phyloP scores from a whole-genome alignment of 2,329 filamentous ascomycete species.

The Torrubiellomyces zombiae region DNA sequence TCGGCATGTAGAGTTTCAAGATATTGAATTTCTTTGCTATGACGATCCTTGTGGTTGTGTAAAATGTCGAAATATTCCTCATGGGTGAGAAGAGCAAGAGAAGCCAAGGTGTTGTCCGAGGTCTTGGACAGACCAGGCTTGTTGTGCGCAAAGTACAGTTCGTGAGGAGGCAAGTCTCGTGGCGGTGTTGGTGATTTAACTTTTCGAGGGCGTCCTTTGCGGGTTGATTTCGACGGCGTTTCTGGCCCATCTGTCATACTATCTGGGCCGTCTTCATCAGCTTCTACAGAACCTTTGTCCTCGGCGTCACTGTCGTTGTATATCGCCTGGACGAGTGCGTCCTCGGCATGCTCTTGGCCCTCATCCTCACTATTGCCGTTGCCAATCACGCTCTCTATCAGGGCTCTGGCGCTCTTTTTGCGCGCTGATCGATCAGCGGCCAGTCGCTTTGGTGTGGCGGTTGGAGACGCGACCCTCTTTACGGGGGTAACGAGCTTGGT shows the following conservation, averaged over 20 bases:
- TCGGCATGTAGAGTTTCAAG: slow-evolving; percentile 60
- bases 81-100: slow-evolving; percentile 63
- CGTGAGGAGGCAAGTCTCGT: slow-evolving; percentile 67
- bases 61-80: slow-evolving; percentile 72
- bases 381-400: slow-evolving; percentile 56
- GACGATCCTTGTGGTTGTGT: slow-evolving; percentile 47
- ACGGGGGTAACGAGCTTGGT: slow-evolving; percentile 20
- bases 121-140: slow-evolving; percentile 67
- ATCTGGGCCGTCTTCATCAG: slow-evolving; percentile 41
- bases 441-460: slow-evolving; percentile 44
- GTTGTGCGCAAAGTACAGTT: slow-evolving; percentile 89
- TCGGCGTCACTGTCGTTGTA: slow-evolving; percentile 53
- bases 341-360: slow-evolving; percentile 21
- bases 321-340: slow-evolving; percentile 7
- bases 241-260: slow-evolving; percentile 13
- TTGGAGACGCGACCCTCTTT: slow-evolving; percentile 16
- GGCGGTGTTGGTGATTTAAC: slow-evolving; percentile 61
- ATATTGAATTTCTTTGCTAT: slow-evolving; percentile 51
- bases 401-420: slow-evolving; percentile 62
- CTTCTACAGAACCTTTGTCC: too few species aligned
- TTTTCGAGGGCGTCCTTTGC: slow-evolving; percentile 10
- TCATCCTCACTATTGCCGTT: slow-evolving; percentile 54
- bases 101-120: slow-evolving; percentile 68
- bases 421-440: slow-evolving; percentile 75
- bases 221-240: slow-evolving; percentile 25